Evolutionary conservation across 78 protist genomes (phyloP), one percentile per base, ranked within the genome.

Genomic region (Bodo saltans): DNA sequence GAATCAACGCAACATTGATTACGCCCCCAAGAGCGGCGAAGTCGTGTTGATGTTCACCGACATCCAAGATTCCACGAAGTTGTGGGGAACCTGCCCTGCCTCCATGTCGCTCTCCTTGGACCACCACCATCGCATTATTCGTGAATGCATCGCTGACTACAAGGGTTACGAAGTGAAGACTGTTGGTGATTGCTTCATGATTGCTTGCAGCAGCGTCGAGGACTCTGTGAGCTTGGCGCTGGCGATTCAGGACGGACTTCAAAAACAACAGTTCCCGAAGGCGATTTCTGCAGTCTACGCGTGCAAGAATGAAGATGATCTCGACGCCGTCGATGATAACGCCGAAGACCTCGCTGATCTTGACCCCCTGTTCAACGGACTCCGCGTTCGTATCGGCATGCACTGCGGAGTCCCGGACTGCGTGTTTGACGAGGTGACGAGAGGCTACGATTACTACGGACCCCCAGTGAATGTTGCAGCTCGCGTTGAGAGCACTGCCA

Each of bases 351-450:
- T 52, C 30, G 30, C 23, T 23, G 68, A 52, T 23, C 68, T 52
- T 12, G 30, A 52, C 68, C 68, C 68, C 68, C 30, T 52, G 68
- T 52, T 12, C 30, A 52, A 52, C 68, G 74, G 74, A 25, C 74
- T 70, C 26, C 74, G 74, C 33, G 74, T 70, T 23, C 74, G 74
- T 12, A 70, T 70, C 41, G 74, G 74, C 27, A 70, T 70, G 41
- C 74, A 70, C 74, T 33, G 26, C 27, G 74, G 74, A 23, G 17
- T n/a, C 12, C 74, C 74, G 35, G 41, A 32, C 33, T 21, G 12
- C 35, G 23, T 23, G 38, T 33, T 33, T 25, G 74, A 70, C 33
- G 41, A 28, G n/a, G 74, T 70, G 33, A 70, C 41, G 38, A 28
- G 27, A 32, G 41, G 74, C 35, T 70, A 70, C 74, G 74, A 70